Evolutionary conservation across 2,329 filamentous ascomycete genomes (phyloP), one percentile per base, ranked within the genome.

Genomic region (Hymenoscyphus occultus): DNA sequence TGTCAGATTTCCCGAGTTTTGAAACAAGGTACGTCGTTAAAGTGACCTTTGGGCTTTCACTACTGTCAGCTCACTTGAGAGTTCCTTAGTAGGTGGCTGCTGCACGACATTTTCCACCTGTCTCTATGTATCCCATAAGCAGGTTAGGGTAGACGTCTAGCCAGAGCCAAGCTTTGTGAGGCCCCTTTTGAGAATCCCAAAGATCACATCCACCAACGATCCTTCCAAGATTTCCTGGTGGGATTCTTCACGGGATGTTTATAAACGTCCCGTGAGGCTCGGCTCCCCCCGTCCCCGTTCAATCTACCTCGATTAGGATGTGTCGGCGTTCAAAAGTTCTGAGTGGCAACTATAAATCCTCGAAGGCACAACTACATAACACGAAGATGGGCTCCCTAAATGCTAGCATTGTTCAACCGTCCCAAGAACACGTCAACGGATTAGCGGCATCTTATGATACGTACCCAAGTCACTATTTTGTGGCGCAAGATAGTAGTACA

Each of bases 11-110:
- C 45, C 4, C n/a, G 22, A 51, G 19, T 22, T 51, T 51, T 51
- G n/a, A 22, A 51, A 51, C 45, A 51, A 51, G 45, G 19, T 51
- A 51, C 45, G 45, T 51, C 45, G 45, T 51, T 51, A 51, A 51
- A n/a, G 9, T 51, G n/a, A n/a, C 12, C 14, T 51, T 7, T n/a
- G 45, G 9, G 45, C 45, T 51, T 51, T 22, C 22, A 28, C 45
- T 19, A 22, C 19, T 22, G 45, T 51, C 45, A 51, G 19, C 45
- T 51, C 45, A 51, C 45, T 51, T 19, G 45, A 9, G 22, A 51
- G 19, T 22, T 51, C 12, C 45, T 51, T 51, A 22, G 45, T n/a
- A n/a, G 9, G 45, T 19, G 45, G 45, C 45, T 51, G 19, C 45
- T 51, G 45, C 45, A 51, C 45, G 45, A 51, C 45, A 51, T 51